These are phyloP conservation scores for Trametes maxima DNA, from an alignment of 768 basidiomycete genomes.

Conservation along the genomic window DNA sequence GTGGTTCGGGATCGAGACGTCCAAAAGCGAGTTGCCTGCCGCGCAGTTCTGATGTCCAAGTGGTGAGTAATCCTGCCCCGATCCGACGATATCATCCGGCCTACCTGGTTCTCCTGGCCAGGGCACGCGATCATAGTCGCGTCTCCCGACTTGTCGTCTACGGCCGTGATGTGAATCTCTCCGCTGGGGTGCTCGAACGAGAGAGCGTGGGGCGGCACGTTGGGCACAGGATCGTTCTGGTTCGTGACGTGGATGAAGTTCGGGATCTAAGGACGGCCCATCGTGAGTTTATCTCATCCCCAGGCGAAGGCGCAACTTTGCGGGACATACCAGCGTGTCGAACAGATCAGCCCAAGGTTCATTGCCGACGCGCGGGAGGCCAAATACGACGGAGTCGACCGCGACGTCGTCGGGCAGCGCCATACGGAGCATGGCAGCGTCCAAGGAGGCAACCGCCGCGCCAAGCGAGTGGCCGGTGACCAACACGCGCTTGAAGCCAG, in stretches of 20 bases:
- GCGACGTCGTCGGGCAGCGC: slow-evolving; percentile 28
- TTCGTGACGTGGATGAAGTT: slow-evolving; percentile 58
- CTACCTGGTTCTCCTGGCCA: slow-evolving; percentile 34
- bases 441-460: slow-evolving; percentile 37
- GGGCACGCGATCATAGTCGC: slow-evolving; percentile 31
- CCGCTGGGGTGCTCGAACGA: slow-evolving; percentile 49
- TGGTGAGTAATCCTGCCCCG: neutral
- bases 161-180: slow-evolving; percentile 38
- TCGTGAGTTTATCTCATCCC: neutral
- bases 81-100: neutral
- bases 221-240: slow-evolving; percentile 44
- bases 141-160: slow-evolving; percentile 17
- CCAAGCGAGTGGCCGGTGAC: slow-evolving; percentile 35
- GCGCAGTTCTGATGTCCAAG: slow-evolving; percentile 27
- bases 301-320: neutral
- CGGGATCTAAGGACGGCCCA: slow-evolving; percentile 20
- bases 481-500: slow-evolving; percentile 32
- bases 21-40: slow-evolving; percentile 27
- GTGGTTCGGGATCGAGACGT: slow-evolving; percentile 29
- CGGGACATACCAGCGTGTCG: slow-evolving; percentile 26
- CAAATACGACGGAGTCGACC: slow-evolving; percentile 32
- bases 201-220: slow-evolving; percentile 37
- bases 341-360: slow-evolving; percentile 35
- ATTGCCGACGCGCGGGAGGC: slow-evolving; percentile 38
- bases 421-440: slow-evolving; percentile 35